Evolutionary conservation across 331 rosid genomes (phyloP).

Genomic region (Malus hybrid): DNA sequence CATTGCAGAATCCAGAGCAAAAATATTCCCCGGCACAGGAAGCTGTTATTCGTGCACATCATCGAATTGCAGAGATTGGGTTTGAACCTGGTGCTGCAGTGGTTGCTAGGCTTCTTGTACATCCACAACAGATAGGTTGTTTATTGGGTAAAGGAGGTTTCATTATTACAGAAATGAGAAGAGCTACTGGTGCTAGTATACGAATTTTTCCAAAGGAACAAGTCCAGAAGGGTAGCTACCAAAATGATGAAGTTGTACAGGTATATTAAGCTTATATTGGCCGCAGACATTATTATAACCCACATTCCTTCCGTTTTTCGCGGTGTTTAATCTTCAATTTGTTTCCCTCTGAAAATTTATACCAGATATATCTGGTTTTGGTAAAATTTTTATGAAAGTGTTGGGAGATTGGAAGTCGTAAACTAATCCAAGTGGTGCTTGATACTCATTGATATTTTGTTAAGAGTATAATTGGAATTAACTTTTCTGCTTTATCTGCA

Average conservation of each 20-base stretch:
- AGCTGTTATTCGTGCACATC: constrained; percentile 75
- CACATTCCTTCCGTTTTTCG: not conserved
- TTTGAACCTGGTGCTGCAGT: constrained; percentile 67
- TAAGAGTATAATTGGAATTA: not conserved
- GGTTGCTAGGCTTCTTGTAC: constrained; percentile 82
- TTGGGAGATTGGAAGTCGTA: not conserved
- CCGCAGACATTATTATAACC: not conserved
- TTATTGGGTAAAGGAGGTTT: constrained; percentile 80
- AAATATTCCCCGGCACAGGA: constrained; percentile 82
- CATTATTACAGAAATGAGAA: constrained; percentile 73
- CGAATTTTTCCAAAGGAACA: constrained; percentile 76
- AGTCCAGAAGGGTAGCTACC: constrained; percentile 44
- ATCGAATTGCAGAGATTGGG: constrained; percentile 73
- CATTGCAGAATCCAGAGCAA: constrained; percentile 58
- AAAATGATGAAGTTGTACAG: constrained; percentile 78
- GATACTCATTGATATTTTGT: not conserved
- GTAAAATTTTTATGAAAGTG: not conserved
- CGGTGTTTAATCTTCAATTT: not conserved
- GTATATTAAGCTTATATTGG: constrained; percentile 23
- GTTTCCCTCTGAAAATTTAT: not conserved
- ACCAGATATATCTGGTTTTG: not conserved
- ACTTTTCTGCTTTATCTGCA: not conserved
- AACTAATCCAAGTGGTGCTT: not conserved
- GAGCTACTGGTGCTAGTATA: constrained; percentile 75
- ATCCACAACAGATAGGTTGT: constrained; percentile 68